Percentiles rank a stretch among this genome's conserved stretches.
Evolutionary conservation across 108 stramenopile genomes (phyloP).

Genomic region (Mediolabrus comicus): DNA sequence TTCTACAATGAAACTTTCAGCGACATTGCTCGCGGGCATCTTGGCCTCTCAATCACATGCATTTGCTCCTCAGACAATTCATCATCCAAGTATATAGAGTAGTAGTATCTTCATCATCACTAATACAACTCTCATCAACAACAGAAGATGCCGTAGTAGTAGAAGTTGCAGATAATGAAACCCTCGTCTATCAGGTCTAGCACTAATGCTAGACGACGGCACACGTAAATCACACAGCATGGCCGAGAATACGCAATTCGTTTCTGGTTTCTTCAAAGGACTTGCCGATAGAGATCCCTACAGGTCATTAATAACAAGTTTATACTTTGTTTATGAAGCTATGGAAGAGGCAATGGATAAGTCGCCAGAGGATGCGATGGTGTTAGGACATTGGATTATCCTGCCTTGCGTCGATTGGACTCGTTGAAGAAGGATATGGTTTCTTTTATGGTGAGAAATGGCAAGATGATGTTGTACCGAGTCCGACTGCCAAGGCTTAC

Average conservation of each 20-base stretch:
- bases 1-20: too few relatives aligned
- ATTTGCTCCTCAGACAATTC: neutral
- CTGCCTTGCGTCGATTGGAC: conserved; percentile 42
- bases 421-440: conserved; percentile 57
- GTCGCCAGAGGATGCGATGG: neutral
- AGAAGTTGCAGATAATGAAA: neutral
- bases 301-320: conserved; percentile 36
- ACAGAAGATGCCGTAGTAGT: neutral
- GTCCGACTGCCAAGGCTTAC: conserved; percentile 45
- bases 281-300: conserved; percentile 43
- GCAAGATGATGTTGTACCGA: conserved; percentile 24
- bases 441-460: conserved; percentile 61
- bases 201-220: conserved; percentile 54
- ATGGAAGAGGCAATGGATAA: conserved; percentile 57
- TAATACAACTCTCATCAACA: neutral
- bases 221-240: conserved; percentile 65
- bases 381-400: conserved; percentile 36
- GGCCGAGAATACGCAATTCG: conserved; percentile 64
- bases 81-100: too few relatives aligned
- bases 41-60: neutral
- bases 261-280: conserved; percentile 73
- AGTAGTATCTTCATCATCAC: too few relatives aligned
- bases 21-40: neutral
- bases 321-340: conserved; percentile 61
- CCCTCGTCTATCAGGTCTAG: conserved; percentile 45